Percentiles rank a stretch among this genome's conserved stretches.
These are phyloP conservation scores for Aspergillus aculeatus DNA, from an alignment of 2,329 filamentous ascomycete genomes.

Conservation along the genomic window DNA sequence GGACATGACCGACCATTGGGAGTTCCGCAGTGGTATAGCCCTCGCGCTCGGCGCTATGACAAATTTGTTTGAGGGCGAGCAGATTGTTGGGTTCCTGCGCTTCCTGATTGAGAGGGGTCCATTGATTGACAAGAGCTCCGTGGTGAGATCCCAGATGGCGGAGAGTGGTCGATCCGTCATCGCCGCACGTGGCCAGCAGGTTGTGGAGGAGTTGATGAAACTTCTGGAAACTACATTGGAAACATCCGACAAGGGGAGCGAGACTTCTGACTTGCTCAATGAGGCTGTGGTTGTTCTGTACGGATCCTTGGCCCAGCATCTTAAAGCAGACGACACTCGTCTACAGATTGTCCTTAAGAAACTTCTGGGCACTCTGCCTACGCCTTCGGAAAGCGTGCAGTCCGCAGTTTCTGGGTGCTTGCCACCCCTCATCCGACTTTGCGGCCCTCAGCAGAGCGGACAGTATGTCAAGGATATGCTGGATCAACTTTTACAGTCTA, in stretches of 20 bases:
- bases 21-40: constrained; percentile 83
- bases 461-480: constrained; percentile 79
- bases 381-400: constrained; percentile 93
- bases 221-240: constrained; percentile 88
- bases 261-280: constrained; percentile 84
- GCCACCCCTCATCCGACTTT: constrained; percentile 82
- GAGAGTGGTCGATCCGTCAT: constrained; percentile 83
- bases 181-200: constrained; percentile 72
- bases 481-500: constrained; percentile 78
- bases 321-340: constrained; percentile 80
- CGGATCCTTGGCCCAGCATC: constrained; percentile 84
- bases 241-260: constrained; percentile 75
- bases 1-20: constrained; percentile 86
- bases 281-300: constrained; percentile 98
- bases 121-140: constrained; percentile 74
- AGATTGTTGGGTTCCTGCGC: constrained; percentile 74
- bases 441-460: constrained; percentile 66
- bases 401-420: constrained; percentile 94
- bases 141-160: constrained; percentile 85
- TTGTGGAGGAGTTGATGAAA: constrained; percentile 87
- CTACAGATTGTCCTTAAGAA: constrained; percentile 85
- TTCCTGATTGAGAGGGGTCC: constrained; percentile 86
- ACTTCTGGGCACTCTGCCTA: constrained; percentile 81
- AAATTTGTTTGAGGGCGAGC: constrained; percentile 63
- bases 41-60: constrained; percentile 82